Conservation (phyloP, 2,329 filamentous ascomycete genomes). For the Ceratocystis cubensis region DNA sequence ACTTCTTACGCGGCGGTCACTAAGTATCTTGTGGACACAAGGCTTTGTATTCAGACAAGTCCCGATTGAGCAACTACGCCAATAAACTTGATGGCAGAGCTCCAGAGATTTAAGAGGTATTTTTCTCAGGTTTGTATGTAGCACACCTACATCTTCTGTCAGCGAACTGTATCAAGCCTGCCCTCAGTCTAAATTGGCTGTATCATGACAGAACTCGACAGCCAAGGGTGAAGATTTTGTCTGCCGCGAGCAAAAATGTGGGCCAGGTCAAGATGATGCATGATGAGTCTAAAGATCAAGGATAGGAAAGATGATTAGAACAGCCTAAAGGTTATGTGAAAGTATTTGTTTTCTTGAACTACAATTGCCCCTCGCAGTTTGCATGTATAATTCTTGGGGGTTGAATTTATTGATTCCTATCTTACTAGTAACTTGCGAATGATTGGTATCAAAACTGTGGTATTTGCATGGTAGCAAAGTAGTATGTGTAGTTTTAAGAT, state of each 20-base stretch:
- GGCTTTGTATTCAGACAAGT: background rate
- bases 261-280: background rate
- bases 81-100: background rate
- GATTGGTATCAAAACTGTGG: too few relatives aligned
- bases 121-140: background rate
- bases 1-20: background rate
- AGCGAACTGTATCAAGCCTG: background rate
- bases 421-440: too few relatives aligned
- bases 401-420: too few relatives aligned
- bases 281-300: background rate
- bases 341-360: background rate
- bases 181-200: background rate
- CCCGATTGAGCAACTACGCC: background rate
- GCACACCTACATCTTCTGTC: background rate
- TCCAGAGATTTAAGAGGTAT: background rate
- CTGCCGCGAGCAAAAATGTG: background rate
- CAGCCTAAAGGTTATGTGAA: too few relatives aligned
- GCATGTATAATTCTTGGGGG: too few relatives aligned
- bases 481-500: background rate
- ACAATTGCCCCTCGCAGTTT: too few relatives aligned
- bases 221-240: background rate
- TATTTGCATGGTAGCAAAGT: background rate
- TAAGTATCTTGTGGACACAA: slow-evolving; percentile 9
- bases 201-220: background rate
- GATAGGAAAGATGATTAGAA: background rate